Conservation (phyloP, 2,329 filamentous ascomycete genomes). For the Alternaria dauci region DNA sequence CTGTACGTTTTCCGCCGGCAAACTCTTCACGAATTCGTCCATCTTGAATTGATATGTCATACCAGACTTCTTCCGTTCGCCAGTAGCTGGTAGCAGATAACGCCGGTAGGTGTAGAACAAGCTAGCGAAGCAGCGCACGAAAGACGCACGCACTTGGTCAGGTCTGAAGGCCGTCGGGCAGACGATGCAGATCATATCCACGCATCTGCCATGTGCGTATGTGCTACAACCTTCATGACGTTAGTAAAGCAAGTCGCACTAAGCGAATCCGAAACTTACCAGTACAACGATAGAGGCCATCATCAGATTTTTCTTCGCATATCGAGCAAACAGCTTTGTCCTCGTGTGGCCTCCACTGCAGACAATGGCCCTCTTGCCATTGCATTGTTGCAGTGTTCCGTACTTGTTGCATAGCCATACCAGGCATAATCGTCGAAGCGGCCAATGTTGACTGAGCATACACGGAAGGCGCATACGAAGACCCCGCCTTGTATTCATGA, state of each 20-base stretch:
- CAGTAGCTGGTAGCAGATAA: conserved; percentile 66
- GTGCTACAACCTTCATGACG: conserved; percentile 61
- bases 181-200: conserved; percentile 67
- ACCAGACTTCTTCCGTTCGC: conserved; percentile 69
- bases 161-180: conserved; percentile 73
- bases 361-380: conserved; percentile 86
- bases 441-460: conserved; percentile 88
- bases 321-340: conserved; percentile 70
- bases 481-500: conserved; percentile 59
- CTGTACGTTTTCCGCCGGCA: conserved; percentile 70
- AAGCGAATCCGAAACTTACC: conserved; percentile 50
- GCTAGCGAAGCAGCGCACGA: conserved; percentile 73
- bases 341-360: conserved; percentile 71
- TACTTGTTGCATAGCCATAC: conserved; percentile 80
- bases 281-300: conserved; percentile 78
- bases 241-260: conserved; percentile 26
- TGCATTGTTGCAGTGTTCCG: conserved; percentile 79
- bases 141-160: conserved; percentile 72
- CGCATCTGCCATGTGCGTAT: conserved; percentile 66
- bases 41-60: conserved; percentile 71
- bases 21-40: conserved; percentile 70
- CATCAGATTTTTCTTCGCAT: conserved; percentile 77
- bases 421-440: conserved; percentile 86
- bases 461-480: conserved; percentile 77
- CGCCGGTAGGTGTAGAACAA: conserved; percentile 74